Evolutionary conservation across 805 yeast genomes (phyloP), one percentile per base, ranked within the genome.

Genomic region (Pichia paraexigua): DNA sequence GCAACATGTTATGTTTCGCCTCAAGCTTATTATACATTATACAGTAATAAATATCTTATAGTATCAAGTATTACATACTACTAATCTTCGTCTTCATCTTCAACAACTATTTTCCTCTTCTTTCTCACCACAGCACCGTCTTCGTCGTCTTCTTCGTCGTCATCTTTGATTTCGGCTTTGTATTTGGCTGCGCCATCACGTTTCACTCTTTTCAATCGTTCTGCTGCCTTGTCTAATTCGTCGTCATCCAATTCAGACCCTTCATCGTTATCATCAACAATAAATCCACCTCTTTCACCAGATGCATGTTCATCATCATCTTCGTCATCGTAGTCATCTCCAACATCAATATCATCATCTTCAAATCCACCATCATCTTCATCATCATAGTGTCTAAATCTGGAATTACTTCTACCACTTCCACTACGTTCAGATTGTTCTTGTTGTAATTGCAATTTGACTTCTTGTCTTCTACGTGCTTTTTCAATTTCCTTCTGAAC

Each of bases 401-500:
- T 58, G 2, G 58, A 22, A 21, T 55, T 48, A 3, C 56, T 48
- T 35, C 28, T 39, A 41, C 45, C 30, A 37, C 56, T 53, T 15
- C 49, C 53, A 37, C 58, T 60, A 51, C 83, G 71, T 50, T 79
- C 85, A 48, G 74, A 56, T 55, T 79, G 72, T 62, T 83, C 91
- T 52, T 76, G 82, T 57, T 80, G 82, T 56, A 74, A 69, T 52
- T 78, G 67, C 37, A 72, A 67, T 50, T 73, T 78, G 60, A 79
- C 67, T 58, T 76, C 77, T 53, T 78, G 76, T 67, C 81, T 85
- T 60, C 85, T 73, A 68, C 85, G 83, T 5, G 71, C 83, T 65
- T 79, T 82, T 59, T 83, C 72, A 53, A 80, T 77, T 60, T 80
- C 81, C 21, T 78, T 77, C 59, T 79, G 88, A 57, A 76, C 78